Percentiles rank a stretch among this genome's conserved stretches.
phyloP scores from a whole-genome alignment of 768 basidiomycete genomes.

The Psilocybe cubensis region DNA sequence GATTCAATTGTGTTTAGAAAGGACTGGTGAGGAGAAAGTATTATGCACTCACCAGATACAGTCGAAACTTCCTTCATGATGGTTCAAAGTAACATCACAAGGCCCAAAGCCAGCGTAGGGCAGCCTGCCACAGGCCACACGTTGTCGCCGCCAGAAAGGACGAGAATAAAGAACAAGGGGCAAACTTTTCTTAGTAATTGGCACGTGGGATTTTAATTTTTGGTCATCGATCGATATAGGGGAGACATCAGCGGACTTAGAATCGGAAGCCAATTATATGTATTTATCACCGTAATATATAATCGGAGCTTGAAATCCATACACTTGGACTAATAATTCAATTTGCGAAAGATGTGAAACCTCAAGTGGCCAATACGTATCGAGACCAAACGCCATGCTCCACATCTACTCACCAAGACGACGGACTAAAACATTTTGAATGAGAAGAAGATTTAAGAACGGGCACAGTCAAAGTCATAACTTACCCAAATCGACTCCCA shows the following conservation, averaged over 20 bases:
- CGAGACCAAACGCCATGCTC: too few species aligned
- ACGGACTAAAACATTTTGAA: background rate
- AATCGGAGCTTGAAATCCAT: too few species aligned
- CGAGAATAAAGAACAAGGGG: background rate
- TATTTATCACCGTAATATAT: too few species aligned
- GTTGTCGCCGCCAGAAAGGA: background rate
- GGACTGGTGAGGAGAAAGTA: background rate
- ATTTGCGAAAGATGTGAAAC: too few species aligned
- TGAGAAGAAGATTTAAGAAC: background rate
- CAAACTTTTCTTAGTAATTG: background rate
- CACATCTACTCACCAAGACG: too few species aligned
- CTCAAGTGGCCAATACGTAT: too few species aligned
- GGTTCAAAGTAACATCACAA: slow-evolving; percentile 3
- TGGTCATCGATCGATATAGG: too few species aligned
- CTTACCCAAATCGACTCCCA: background rate
- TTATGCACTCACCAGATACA: background rate
- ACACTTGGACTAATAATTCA: too few species aligned
- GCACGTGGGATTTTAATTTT: background rate
- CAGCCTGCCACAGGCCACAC: slow-evolving; percentile 15
- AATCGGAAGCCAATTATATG: too few species aligned
- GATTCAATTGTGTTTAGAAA: background rate
- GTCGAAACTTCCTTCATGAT: slow-evolving; percentile 3
- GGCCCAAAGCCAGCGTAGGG: background rate
- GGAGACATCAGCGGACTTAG: too few species aligned
- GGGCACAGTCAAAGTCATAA: background rate